Conservation (phyloP, 768 basidiomycete species). For the Psilocybe cubensis region DNA sequence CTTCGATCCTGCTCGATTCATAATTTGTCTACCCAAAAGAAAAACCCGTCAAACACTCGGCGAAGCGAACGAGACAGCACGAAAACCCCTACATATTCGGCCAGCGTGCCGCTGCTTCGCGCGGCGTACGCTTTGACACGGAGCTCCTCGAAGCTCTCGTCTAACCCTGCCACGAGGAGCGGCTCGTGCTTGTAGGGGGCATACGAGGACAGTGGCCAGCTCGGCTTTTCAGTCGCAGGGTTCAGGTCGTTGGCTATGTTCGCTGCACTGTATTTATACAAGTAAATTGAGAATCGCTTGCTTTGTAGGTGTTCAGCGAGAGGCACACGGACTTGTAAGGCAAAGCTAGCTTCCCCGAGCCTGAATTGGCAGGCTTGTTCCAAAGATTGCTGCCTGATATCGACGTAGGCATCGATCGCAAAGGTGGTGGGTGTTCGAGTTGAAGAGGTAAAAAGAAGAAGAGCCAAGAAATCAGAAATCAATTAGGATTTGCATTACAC, state of each 20-base stretch:
- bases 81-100: conserved; percentile 68
- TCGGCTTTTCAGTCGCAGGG: conserved; percentile 62
- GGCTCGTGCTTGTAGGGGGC: conserved; percentile 78
- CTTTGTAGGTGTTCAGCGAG: too few relatives aligned
- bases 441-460: too few relatives aligned
- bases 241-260: conserved; percentile 68
- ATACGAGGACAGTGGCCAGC: conserved; percentile 82
- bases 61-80: background rate
- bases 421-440: too few relatives aligned
- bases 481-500: background rate
- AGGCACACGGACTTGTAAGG: conserved; percentile 20
- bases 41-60: background rate
- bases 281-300: too few relatives aligned
- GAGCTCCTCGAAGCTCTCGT: conserved; percentile 81
- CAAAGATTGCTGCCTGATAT: background rate
- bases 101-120: conserved; percentile 50
- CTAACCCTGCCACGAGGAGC: conserved; percentile 63
- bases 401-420: too few relatives aligned
- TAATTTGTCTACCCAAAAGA: conserved; percentile 39
- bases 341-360: conserved; percentile 24
- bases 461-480: too few relatives aligned
- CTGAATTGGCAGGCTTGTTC: background rate
- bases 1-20: conserved; percentile 56
- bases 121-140: conserved; percentile 66
- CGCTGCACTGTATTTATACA: conserved; percentile 57